Evolutionary conservation across 768 basidiomycete species (phyloP).

Genomic region (Mycena venus): DNA sequence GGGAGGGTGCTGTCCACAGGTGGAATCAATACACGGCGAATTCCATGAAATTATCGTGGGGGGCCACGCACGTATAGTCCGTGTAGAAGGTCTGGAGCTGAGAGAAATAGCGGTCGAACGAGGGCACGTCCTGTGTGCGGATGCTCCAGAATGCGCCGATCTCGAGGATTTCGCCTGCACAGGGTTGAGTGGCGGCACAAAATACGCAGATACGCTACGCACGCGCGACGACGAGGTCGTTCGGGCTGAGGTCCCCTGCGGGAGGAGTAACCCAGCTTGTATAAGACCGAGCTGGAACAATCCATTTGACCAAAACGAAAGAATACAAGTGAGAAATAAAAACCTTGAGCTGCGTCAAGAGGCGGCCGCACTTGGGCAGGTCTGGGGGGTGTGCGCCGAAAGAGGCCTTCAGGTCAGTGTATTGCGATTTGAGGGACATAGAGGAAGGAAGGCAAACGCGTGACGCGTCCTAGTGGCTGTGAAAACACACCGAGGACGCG

Average conservation of each 20-base stretch:
- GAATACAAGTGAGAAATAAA: background rate
- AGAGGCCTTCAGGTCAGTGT: conserved; percentile 75
- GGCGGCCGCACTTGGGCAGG: conserved; percentile 71
- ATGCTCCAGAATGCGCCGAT: conserved; percentile 96
- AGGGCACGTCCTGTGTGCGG: conserved; percentile 87
- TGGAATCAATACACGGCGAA: no score
- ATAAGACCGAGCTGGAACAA: conserved; percentile 77
- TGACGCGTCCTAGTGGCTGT: conserved; percentile 46
- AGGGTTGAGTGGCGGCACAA: background rate
- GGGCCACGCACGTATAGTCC: conserved; percentile 75
- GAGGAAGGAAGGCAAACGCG: conserved; percentile 29
- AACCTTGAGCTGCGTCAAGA: conserved; percentile 86
- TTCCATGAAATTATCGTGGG: background rate
- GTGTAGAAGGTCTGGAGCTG: conserved; percentile 93
- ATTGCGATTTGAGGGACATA: conserved; percentile 64
- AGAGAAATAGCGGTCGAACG: conserved; percentile 95
- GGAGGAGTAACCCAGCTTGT: conserved; percentile 81
- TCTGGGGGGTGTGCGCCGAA: conserved; percentile 78
- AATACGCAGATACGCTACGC: conserved; percentile 40
- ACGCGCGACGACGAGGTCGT: conserved; percentile 85
- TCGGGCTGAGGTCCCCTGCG: conserved; percentile 71
- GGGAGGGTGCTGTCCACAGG: conserved; percentile 87
- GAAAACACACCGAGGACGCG: conserved; percentile 42
- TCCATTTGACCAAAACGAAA: background rate
- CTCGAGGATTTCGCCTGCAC: conserved; percentile 91